Percentiles rank a stretch among this genome's conserved stretches.
Conservation (phyloP, 441 rosid genomes). For the Pelargonium citronellum region DNA sequence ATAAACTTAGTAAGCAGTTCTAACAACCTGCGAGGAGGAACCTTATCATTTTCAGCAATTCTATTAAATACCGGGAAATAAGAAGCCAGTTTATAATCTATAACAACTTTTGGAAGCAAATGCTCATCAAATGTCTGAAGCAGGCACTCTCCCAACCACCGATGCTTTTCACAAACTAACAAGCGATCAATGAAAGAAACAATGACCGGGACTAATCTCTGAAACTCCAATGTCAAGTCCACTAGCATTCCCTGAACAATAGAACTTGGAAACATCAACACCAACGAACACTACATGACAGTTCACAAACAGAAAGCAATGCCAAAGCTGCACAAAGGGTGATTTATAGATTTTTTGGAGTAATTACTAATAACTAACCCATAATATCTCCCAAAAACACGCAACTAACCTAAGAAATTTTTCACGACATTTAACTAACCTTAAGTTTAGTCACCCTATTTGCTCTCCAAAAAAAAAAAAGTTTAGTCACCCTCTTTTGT, state of each 20-base stretch:
- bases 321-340: background rate
- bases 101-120: slow-evolving; percentile 55
- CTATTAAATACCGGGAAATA: slow-evolving; percentile 72
- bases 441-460: too few relatives aligned
- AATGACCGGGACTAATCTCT: slow-evolving; percentile 65
- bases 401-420: too few relatives aligned
- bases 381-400: too few relatives aligned
- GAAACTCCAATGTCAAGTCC: slow-evolving; percentile 53
- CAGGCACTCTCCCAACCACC: slow-evolving; percentile 68
- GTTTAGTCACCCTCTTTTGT: too few relatives aligned
- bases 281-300: background rate
- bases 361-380: too few relatives aligned
- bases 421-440: too few relatives aligned
- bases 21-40: slow-evolving; percentile 66
- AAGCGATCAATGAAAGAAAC: slow-evolving; percentile 65
- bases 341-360: too few relatives aligned
- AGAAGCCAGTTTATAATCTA: slow-evolving; percentile 47
- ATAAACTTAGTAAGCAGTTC: slow-evolving; percentile 58
- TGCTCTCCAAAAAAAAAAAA: too few relatives aligned
- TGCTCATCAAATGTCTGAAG: slow-evolving; percentile 69
- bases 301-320: background rate
- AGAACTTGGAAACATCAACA: slow-evolving; percentile 22
- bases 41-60: slow-evolving; percentile 61
- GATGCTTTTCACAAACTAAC: slow-evolving; percentile 63
- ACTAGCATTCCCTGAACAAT: slow-evolving; percentile 65